These are phyloP conservation scores for Tolypocladium sp. DNA, from an alignment of 2,329 filamentous ascomycete species.

Conservation along the genomic window DNA sequence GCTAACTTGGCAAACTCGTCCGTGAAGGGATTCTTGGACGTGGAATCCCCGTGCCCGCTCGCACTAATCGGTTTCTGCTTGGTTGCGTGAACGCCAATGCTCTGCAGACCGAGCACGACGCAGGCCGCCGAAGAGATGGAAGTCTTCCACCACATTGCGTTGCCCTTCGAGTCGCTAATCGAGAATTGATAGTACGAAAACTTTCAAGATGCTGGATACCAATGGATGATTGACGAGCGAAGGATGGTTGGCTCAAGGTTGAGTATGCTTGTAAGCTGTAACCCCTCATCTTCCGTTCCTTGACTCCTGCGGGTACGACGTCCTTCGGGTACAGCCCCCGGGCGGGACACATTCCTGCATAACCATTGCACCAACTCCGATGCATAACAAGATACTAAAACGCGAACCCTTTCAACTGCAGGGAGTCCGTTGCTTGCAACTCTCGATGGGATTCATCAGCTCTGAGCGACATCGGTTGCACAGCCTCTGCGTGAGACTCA, in stretches of 20 bases:
- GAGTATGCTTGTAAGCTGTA: not conserved
- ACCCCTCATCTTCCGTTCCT: not conserved
- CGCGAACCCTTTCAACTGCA: too few relatives aligned
- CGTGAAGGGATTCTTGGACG: conserved; percentile 5
- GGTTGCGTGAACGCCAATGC: not conserved
- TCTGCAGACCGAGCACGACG: not conserved
- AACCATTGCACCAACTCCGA: too few relatives aligned
- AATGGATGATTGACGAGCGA: not conserved
- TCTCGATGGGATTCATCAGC: too few relatives aligned
- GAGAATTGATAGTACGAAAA: not conserved
- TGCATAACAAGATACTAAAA: too few relatives aligned
- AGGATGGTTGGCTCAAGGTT: not conserved
- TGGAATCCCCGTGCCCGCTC: not conserved
- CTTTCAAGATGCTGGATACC: not conserved
- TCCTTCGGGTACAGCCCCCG: too few relatives aligned
- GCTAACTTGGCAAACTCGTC: conserved; percentile 7
- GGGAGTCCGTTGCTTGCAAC: too few relatives aligned
- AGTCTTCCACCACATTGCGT: not conserved
- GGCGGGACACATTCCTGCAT: too few relatives aligned
- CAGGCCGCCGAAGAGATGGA: not conserved
- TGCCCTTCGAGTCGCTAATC: not conserved
- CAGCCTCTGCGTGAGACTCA: too few relatives aligned
- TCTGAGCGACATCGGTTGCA: too few relatives aligned
- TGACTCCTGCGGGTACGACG: too few relatives aligned
- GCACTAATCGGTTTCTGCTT: not conserved